These are phyloP conservation scores for Alloascoidea hylecoeti DNA, from an alignment of 805 yeast genomes.

Conservation along the genomic window DNA sequence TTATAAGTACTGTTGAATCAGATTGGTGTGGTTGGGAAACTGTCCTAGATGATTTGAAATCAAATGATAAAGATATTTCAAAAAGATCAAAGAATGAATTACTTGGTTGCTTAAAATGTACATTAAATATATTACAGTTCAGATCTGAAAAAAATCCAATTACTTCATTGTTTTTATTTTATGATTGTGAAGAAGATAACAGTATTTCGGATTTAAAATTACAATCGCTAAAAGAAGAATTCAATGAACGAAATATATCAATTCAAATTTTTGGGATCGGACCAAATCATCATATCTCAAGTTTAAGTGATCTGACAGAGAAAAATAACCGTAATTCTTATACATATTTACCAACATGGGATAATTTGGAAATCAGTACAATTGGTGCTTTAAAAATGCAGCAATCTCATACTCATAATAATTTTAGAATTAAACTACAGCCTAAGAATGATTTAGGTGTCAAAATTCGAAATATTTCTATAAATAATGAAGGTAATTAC, in stretches of 20 bases:
- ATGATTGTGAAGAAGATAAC: constrained; percentile 1
- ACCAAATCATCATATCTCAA: neutral
- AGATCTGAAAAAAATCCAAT: neutral
- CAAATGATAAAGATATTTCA: neutral
- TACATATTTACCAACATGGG: neutral
- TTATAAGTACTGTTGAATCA: neutral
- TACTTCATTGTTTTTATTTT: neutral
- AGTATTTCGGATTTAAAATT: neutral
- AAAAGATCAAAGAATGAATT: neutral
- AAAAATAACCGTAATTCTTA: neutral
- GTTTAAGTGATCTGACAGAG: neutral
- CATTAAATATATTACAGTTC: neutral
- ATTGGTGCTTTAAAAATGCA: too few relatives aligned
- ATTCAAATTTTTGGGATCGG: neutral
- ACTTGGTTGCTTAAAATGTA: too few relatives aligned
- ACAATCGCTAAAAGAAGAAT: neutral
- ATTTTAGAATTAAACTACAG: neutral
- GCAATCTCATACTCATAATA: neutral
- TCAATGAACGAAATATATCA: neutral
- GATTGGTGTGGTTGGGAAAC: neutral
- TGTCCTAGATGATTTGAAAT: neutral
- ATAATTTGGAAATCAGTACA: neutral
- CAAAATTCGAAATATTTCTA: neutral
- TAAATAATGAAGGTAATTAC: too few relatives aligned
- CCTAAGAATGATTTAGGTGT: neutral